Base-by-base conservation (phyloP, 352 stramenopile genomes). In the Hyphochytrium catenoides region DNA sequence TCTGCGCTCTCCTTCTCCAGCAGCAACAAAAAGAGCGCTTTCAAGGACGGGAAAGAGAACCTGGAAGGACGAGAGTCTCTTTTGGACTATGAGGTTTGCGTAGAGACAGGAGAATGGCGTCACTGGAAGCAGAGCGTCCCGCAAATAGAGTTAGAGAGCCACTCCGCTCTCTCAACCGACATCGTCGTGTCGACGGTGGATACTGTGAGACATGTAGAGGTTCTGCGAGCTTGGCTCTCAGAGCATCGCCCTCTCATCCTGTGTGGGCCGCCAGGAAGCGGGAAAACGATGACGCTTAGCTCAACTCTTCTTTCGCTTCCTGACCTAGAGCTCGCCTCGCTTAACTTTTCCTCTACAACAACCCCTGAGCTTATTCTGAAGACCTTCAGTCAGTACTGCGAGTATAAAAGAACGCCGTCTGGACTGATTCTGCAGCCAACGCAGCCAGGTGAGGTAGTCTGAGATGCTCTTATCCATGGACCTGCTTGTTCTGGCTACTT, bases 231-330 rank as follows among this genome's bases (percentile, higher is more conserved):
- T 14, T 99, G 90, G 87, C 65, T 99, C 21, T 83, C 78, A 22
- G 87, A 89, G 41, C 86, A 94, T 41, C 81, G 74, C 20, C 92
- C 92, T 22, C 48, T 98, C 0, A 94, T 99, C 50, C 60, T 98
- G 14, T 98, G 89, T 57, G 92, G 90, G 29, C 91, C 91, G 11
- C 90, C 89, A 2, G 91, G 91, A n/a, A 94, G 67, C 48, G 93
- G 93, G 51, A 99, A 99, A 50, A 98, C 91, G 2, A 99, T 99
- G 92, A 99, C 93, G 1, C 56, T 99, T 26, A 97, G 83, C 2
- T 94, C 78, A 20, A 91, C 91, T 6, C 73, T 99, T 22, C 87
- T 90, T 43, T 91, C 74, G 3, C 70, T 98, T n/a, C 85, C 92
- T 27, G 78, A 95, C 35, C 93, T 98, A 40, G 83, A 97, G 33